Evolutionary conservation across 805 yeast species (phyloP), one percentile per base, ranked within the genome.

Genomic region (Candida berthetii): DNA sequence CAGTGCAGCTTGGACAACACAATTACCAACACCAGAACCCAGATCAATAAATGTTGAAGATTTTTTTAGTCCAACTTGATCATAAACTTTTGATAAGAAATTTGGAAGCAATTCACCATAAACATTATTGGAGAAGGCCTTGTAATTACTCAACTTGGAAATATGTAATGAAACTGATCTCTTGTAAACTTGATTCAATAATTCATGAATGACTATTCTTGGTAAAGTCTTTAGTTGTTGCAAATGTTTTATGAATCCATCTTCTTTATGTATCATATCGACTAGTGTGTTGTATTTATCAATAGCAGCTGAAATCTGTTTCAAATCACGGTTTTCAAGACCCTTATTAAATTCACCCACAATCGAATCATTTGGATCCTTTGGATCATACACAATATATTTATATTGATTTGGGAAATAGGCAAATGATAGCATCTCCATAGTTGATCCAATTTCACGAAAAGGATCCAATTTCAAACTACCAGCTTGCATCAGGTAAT

Each of bases 21-120:
- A 87, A 56, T 90, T 90, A 0, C 96, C 97, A 14, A 90, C 96
- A 14, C 97, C 97, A 0, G 96, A 87, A 0, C 97, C 97, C 19
- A 90, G 67, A 61, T 90, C 97, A 47, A 90, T 78, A 53, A 88
- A 89, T n/a, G 68, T 74, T 35, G 76, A 73, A 1, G 60, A 62
- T 1, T 76, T 68, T 31, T 65, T 60, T 38, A 89, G 62, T 1
- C 70, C 72, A 38, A 88, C 82, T 50, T 78, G 69, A 6, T 65
- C 57, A 53, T 82, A 84, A 3, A 85, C 82, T 49, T 71, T 77
- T 33, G 88, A 73, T 34, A 85, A 68, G 50, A 90, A 86, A 5
- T 71, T 66, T 1, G 97, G 97, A 57, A 90, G 68, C 43, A 90
- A 65, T 61, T 90, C 97, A 9, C 97, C 97, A 59, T 90, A 90